phyloP scores from a whole-genome alignment of 768 basidiomycete genomes.

The Mycena leptocephala region DNA sequence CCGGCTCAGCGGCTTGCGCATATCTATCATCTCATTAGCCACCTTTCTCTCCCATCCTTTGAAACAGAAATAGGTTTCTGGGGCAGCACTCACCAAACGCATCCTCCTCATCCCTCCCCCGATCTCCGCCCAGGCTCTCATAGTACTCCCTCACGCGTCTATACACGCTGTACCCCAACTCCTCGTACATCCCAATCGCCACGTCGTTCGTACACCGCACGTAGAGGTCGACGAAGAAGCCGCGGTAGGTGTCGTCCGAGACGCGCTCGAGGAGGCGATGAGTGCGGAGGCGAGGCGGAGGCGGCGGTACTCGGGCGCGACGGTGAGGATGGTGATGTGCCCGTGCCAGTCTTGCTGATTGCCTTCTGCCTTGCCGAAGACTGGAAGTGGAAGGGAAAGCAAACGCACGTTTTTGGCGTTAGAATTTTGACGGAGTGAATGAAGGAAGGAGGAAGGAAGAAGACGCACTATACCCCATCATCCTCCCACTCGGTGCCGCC shows the following conservation, averaged over 20 bases:
- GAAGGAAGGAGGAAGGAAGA: too few species aligned
- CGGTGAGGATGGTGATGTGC: conserved; percentile 95
- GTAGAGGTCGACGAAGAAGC: conserved; percentile 96
- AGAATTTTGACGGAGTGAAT: not conserved
- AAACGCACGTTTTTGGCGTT: not conserved
- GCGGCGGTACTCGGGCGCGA: conserved; percentile 94
- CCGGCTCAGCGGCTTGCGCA: conserved; percentile 67
- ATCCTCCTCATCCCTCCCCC: conserved; percentile 89
- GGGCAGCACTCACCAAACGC: conserved; percentile 86
- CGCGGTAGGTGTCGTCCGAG: conserved; percentile 85
- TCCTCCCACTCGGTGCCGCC: conserved; percentile 83
- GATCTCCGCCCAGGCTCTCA: conserved; percentile 83
- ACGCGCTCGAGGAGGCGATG: conserved; percentile 91
- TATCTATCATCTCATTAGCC: conserved; percentile 53
- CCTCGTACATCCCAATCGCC: conserved; percentile 94
- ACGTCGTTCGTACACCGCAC: conserved; percentile 90
- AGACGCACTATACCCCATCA: conserved; percentile 93
- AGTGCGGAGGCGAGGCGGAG: conserved; percentile 90
- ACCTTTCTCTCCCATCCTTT: not conserved
- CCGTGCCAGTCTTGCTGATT: conserved; percentile 86
- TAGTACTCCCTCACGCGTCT: conserved; percentile 94
- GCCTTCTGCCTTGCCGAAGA: conserved; percentile 96
- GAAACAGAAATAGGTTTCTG: not conserved
- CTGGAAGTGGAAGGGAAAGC: conserved; percentile 56
- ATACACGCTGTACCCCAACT: conserved; percentile 94